phyloP scores from a whole-genome alignment of 345 rosid genomes.

The Populus tremula region DNA sequence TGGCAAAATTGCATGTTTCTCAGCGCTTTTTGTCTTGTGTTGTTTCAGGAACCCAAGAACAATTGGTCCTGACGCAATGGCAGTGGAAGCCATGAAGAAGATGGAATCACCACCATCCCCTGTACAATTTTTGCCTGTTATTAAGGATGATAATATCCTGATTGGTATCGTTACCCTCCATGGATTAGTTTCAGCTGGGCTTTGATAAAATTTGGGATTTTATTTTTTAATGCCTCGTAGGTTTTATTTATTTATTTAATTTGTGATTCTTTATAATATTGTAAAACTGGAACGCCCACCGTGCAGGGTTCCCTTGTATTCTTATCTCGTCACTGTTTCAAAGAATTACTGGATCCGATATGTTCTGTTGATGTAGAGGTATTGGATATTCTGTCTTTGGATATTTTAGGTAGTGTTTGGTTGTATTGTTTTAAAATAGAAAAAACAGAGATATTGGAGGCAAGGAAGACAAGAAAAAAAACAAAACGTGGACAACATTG shows the following conservation, averaged over 20 bases:
- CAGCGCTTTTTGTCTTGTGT: background rate
- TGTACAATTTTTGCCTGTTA: conserved; percentile 88
- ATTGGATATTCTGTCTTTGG: no score
- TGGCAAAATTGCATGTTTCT: background rate
- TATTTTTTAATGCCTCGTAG: background rate
- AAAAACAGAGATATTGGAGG: no score
- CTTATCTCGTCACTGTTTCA: background rate
- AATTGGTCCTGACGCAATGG: conserved; percentile 86
- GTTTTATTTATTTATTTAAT: background rate
- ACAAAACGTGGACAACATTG: no score
- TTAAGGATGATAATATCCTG: conserved; percentile 52
- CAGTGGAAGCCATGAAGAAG: conserved; percentile 93
- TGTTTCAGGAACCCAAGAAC: conserved; percentile 78
- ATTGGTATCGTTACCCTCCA: conserved; percentile 92
- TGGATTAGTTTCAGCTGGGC: conserved; percentile 91
- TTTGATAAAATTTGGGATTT: conserved; percentile 30
- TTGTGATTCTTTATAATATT: background rate
- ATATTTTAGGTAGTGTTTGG: no score
- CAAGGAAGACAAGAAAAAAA: no score
- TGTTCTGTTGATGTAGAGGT: background rate
- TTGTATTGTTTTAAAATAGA: no score
- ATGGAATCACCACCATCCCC: conserved; percentile 99
- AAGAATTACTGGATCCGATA: background rate
- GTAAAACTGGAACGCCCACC: background rate
- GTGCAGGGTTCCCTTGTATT: background rate